Evolutionary conservation across 2,329 filamentous ascomycete species (phyloP).

Genomic region (Fusarium poae): DNA sequence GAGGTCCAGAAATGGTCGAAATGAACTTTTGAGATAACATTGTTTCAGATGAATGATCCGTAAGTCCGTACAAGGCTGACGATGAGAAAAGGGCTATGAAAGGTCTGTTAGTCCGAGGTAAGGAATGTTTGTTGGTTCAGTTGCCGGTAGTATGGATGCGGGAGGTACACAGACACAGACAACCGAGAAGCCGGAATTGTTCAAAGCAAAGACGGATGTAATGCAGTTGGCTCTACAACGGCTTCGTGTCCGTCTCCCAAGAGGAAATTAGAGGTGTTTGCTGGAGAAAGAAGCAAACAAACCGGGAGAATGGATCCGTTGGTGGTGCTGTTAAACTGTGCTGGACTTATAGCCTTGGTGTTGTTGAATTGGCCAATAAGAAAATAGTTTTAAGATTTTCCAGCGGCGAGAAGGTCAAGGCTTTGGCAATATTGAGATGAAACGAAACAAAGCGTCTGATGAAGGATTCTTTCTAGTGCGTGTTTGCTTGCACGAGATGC

Average conservation of each 20-base stretch:
- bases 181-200: slow-evolving; percentile 18
- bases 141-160: slow-evolving; percentile 5
- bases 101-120: slow-evolving; percentile 10
- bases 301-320: slow-evolving; percentile 12
- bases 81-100: slow-evolving; percentile 4
- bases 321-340: neutral
- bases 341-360: slow-evolving; percentile 23
- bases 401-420: slow-evolving; percentile 21
- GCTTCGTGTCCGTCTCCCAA: slow-evolving; percentile 11
- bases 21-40: slow-evolving; percentile 74
- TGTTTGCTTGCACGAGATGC: slow-evolving; percentile 9
- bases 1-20: slow-evolving; percentile 69
- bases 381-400: neutral
- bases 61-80: slow-evolving; percentile 3
- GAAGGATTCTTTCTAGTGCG: slow-evolving; percentile 5
- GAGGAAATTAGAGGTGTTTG: slow-evolving; percentile 16
- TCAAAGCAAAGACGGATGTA: slow-evolving; percentile 1
- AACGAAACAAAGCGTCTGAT: neutral
- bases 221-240: slow-evolving; percentile 18
- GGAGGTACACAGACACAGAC: neutral
- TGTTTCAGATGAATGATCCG: slow-evolving; percentile 17
- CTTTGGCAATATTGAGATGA: neutral
- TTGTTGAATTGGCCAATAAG: slow-evolving; percentile 28
- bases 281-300: slow-evolving; percentile 36
- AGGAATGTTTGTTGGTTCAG: slow-evolving; percentile 36